Evolutionary conservation across 2,329 filamentous ascomycete genomes (phyloP), one percentile per base, ranked within the genome.

Genomic region (Aspergillus quadrilineatus): DNA sequence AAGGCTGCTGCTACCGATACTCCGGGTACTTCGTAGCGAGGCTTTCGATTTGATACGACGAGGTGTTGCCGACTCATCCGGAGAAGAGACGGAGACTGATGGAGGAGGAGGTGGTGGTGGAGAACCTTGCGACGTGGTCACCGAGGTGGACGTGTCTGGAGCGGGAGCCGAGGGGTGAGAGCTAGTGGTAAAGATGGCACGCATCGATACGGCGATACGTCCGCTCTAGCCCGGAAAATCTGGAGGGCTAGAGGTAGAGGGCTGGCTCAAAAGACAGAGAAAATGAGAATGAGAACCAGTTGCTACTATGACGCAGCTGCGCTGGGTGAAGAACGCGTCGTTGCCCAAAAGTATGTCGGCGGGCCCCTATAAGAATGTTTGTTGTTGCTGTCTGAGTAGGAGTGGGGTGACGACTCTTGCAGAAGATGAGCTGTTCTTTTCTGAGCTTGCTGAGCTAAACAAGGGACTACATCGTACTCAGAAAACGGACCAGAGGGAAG

Each of bases 31-130:
- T 56, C 68, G 70, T 39, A 73, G 60, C 43, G 71, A 73, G 15
- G 69, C 69, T 64, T 74, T 73, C 50, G 72, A 72, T 50, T 70
- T 70, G 59, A 73, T 61, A 45, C 68, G 68, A 55, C 66, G 70
- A 55, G 67, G 63, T 32, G 29, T 15, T 34, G 62, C 53, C 52
- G 63, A 52, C 48, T 67, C 54, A 45, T 67, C 65, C 60, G 69
- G 67, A 42, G 66, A 59, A 49, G 68, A 72, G 42, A 68, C 57
- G 34, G 69, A 65, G 36, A 69, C 59, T 29, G 62, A 62, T 36
- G 69, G 67, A 49, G 52, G 60, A 28, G 63, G 58, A 43, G 69
- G 66, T 53, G 65, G 63, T 46, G 69, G 63, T 51, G 63, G 66
- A 42, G 69, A 66, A 55, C 60, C 64, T 39, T 69, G 69, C 37